Base-by-base conservation (phyloP, 441 rosid species). In the Erysimum pusillum region DNA sequence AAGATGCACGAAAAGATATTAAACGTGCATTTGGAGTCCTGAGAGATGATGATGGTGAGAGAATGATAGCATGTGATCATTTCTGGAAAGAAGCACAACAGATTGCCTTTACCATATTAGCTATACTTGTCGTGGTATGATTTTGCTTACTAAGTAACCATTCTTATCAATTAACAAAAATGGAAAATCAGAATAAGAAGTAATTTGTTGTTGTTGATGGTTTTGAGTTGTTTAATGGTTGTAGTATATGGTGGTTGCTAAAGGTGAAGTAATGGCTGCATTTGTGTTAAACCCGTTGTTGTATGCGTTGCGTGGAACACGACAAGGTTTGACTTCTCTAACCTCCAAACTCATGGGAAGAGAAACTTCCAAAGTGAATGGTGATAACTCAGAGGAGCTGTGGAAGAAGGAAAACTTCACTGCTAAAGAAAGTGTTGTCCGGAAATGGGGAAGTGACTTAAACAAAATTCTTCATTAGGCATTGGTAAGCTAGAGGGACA, bases 391-490 rank as follows among this genome's bases (percentile, higher is more conserved):
- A 32, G 81, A 80, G 74, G 73, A 67, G 63, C 41, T 35, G 5
- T 78, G 77, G 81, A 78, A 70, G 63, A 83, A 83, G 31, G 86
- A 76, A 74, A 83, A 54, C 57, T 56, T 8, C 32, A 57, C 96
- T 66, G 94, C 98, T 67, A 91, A 90, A 83, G 95, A 91, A 54
- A 85, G 74, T 73, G 96, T 91, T 62, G 48, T 88, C 62, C 88
- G 83, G 70, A 91, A 94, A 84, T 94, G 97, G 97, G 98, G 92
- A 79, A 89, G 86, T 48, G 76, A 83, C 76, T 94, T 78, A 94
- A 64, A n/a, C n/a, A n/a, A n/a, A n/a, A n/a, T n/a, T n/a, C n/a
- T n/a, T n/a, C n/a, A n/a, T n/a, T n/a, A n/a, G n/a, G n/a, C n/a
- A n/a, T n/a, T n/a, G n/a, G n/a, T n/a, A n/a, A n/a, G n/a, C n/a